Evolutionary conservation across 305 asterid species (phyloP).

Genomic region (Fraxinus dipetala): DNA sequence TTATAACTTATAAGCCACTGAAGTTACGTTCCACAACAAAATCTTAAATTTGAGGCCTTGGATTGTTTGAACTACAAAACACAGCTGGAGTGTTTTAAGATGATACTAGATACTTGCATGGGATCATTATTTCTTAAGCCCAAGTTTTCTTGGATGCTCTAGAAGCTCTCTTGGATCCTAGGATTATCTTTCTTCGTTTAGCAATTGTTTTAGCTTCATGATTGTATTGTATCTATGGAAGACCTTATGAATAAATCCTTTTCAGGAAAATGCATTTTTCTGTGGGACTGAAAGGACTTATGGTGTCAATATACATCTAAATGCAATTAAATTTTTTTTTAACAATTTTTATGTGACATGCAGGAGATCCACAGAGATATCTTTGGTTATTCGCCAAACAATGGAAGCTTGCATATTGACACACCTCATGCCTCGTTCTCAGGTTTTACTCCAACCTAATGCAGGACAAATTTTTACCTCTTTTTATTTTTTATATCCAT

Average conservation of each 20-base stretch:
- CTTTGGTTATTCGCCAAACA: slow-evolving; percentile 84
- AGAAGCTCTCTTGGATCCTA: not conserved
- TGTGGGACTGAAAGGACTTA: not conserved
- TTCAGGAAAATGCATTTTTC: slow-evolving; percentile 1
- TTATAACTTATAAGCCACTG: not conserved
- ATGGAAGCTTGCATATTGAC: slow-evolving; percentile 94
- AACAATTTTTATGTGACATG: slow-evolving; percentile 22
- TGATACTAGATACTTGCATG: not conserved
- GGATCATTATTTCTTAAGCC: not conserved
- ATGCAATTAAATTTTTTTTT: not conserved
- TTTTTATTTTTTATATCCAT: not conserved
- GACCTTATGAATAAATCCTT: not conserved
- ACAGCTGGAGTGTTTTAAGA: not conserved
- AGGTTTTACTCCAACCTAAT: slow-evolving; percentile 44
- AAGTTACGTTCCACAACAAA: not conserved
- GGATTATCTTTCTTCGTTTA: not conserved
- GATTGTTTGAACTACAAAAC: not conserved
- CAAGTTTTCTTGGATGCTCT: not conserved
- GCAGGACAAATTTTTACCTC: not conserved
- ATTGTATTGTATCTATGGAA: not conserved
- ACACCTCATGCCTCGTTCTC: slow-evolving; percentile 86
- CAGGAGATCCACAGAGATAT: slow-evolving; percentile 95
- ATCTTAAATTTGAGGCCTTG: not conserved
- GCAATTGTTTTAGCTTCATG: not conserved
- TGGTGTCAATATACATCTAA: not conserved